phyloP scores from a whole-genome alignment of 1,284 basidiomycete genomes.

The Polyporus tsugae region DNA sequence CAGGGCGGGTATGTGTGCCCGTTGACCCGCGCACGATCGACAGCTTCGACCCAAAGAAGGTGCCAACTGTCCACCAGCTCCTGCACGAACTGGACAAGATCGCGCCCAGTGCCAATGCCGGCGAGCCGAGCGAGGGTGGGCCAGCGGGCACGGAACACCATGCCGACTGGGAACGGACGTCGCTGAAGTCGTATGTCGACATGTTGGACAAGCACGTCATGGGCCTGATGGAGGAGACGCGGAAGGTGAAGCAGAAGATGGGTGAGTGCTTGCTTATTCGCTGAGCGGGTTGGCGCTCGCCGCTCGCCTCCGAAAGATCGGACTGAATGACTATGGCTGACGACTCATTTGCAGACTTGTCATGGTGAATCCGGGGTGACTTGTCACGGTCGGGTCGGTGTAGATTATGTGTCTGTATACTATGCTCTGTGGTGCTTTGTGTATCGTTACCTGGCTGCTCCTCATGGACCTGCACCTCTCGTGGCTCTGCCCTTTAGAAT shows the following conservation, averaged over 20 bases:
- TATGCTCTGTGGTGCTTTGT: slow-evolving; percentile 5
- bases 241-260: slow-evolving; percentile 58
- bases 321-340: neutral
- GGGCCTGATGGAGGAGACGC: slow-evolving; percentile 66
- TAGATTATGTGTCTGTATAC: neutral
- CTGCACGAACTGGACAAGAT: slow-evolving; percentile 78
- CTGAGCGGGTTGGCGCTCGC: no score
- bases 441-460: no score
- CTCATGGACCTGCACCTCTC: no score
- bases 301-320: neutral
- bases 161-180: slow-evolving; percentile 76
- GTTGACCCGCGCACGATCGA: slow-evolving; percentile 84
- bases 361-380: slow-evolving; percentile 20
- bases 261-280: slow-evolving; percentile 43
- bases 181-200: slow-evolving; percentile 89
- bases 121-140: slow-evolving; percentile 36
- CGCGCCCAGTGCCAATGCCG: slow-evolving; percentile 22
- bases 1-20: slow-evolving; percentile 95
- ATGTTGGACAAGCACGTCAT: slow-evolving; percentile 83
- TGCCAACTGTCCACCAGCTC: slow-evolving; percentile 89
- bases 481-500: neutral
- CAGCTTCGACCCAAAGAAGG: slow-evolving; percentile 84
- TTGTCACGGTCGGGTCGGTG: neutral
- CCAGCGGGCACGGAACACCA: slow-evolving; percentile 19
- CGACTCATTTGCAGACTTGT: slow-evolving; percentile 18